phyloP scores from a whole-genome alignment of 164 flowering plant species.

The Magnolia officinalis region DNA sequence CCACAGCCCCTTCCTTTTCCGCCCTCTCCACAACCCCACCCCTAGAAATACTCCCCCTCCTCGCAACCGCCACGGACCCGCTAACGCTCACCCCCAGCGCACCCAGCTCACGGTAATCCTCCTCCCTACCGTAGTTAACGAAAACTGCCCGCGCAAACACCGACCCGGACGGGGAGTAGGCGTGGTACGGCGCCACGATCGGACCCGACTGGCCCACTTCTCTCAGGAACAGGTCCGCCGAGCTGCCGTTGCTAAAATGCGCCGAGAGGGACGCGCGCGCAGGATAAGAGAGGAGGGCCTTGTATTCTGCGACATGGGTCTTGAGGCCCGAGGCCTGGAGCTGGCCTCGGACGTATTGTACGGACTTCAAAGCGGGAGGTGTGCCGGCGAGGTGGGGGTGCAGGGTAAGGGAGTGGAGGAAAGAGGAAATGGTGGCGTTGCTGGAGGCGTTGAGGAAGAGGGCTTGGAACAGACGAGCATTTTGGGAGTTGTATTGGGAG shows the following conservation, averaged over 20 bases:
- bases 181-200: slow-evolving; percentile 72
- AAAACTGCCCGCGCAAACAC: slow-evolving; percentile 51
- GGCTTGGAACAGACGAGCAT: slow-evolving; percentile 26
- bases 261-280: slow-evolving; percentile 38
- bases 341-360: slow-evolving; percentile 39
- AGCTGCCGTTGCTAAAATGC: slow-evolving; percentile 39
- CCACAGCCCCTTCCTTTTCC: slow-evolving; percentile 53
- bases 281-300: slow-evolving; percentile 71
- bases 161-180: slow-evolving; percentile 81
- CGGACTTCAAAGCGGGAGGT: slow-evolving; percentile 27
- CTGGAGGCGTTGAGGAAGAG: slow-evolving; percentile 53
- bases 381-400: slow-evolving; percentile 93
- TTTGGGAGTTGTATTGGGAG: slow-evolving; percentile 10
- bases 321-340: slow-evolving; percentile 40
- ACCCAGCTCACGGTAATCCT: slow-evolving; percentile 58
- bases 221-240: slow-evolving; percentile 20
- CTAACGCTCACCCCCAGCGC: slow-evolving; percentile 54
- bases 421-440: slow-evolving; percentile 59
- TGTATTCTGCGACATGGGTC: slow-evolving; percentile 39
- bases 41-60: slow-evolving; percentile 56
- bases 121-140: slow-evolving; percentile 61
- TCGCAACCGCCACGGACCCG: slow-evolving; percentile 60
- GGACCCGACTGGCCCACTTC: slow-evolving; percentile 22
- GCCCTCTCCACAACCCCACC: slow-evolving; percentile 57
- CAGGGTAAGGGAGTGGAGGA: slow-evolving; percentile 71